These are phyloP conservation scores for Trypanosoma cruzi DNA, from an alignment of 208 protist species.

Conservation along the genomic window DNA sequence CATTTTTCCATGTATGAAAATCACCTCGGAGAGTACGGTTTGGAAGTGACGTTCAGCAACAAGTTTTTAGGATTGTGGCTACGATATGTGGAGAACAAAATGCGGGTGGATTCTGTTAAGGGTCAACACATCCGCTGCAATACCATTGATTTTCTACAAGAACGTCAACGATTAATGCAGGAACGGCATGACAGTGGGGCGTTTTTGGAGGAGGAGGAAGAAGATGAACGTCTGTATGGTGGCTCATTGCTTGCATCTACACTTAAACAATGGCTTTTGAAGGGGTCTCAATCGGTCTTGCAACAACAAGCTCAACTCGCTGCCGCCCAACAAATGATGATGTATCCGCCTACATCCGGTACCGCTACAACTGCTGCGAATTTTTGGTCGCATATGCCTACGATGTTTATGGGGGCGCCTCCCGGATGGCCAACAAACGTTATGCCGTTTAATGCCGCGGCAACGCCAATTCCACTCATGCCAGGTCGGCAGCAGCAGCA, in stretches of 20 bases:
- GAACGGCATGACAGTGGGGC: constrained; percentile 67
- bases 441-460: constrained; percentile 12
- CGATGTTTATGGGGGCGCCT: constrained; percentile 21
- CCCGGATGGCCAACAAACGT: constrained; percentile 18
- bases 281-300: constrained; percentile 5
- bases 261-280: constrained; percentile 56
- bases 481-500: neutral
- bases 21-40: constrained; percentile 39
- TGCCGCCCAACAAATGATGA: neutral
- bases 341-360: constrained; percentile 20
- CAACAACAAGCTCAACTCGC: constrained; percentile 2
- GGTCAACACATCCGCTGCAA: constrained; percentile 64
- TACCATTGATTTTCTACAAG: constrained; percentile 10
- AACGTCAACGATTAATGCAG: constrained; percentile 75
- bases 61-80: constrained; percentile 68
- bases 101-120: constrained; percentile 72
- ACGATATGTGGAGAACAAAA: constrained; percentile 78
- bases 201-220: constrained; percentile 71
- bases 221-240: constrained; percentile 69
- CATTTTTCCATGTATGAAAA: constrained; percentile 33
- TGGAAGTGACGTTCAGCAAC: constrained; percentile 66
- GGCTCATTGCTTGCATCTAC: constrained; percentile 37
- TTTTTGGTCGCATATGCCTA: constrained; percentile 27
- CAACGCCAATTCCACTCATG: constrained; percentile 1
- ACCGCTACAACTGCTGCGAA: neutral